Evolutionary conservation across 345 rosid genomes (phyloP).

Genomic region (Eucalyptus camaldulensis): DNA sequence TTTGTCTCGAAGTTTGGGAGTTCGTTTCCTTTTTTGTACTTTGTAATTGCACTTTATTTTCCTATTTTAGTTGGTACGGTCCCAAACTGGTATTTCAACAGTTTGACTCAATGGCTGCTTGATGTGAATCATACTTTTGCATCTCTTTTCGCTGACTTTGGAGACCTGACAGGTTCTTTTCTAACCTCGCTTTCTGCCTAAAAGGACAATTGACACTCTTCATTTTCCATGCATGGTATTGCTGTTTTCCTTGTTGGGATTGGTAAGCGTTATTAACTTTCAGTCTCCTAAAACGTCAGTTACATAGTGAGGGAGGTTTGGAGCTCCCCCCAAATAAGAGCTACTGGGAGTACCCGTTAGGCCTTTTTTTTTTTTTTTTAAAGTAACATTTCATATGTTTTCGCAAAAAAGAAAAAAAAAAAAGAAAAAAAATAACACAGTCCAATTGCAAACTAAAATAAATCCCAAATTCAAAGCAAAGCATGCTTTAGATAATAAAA

Average conservation of each 20-base stretch:
- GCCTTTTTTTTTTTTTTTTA: no score
- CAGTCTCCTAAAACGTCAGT: not conserved
- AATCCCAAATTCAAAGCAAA: no score
- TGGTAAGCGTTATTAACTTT: not conserved
- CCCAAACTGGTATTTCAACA: not conserved
- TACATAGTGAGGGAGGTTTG: not conserved
- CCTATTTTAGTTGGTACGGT: not conserved
- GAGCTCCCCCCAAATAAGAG: not conserved
- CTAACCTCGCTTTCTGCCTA: no score
- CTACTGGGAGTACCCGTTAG: not conserved
- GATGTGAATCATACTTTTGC: not conserved
- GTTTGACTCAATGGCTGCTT: not conserved
- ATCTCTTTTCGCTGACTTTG: not conserved
- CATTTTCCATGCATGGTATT: not conserved
- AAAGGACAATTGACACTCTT: no score
- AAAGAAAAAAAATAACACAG: no score
- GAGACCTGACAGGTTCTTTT: not conserved
- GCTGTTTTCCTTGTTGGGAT: not conserved
- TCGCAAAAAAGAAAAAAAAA: no score
- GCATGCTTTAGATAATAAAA: no score
- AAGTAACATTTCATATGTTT: no score
- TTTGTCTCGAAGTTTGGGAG: not conserved
- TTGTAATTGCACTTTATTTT: not conserved
- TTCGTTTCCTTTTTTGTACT: not conserved
- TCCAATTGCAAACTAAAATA: no score